Evolutionary conservation across 345 rosid species (phyloP).

Genomic region (Eucalyptus curtisii): DNA sequence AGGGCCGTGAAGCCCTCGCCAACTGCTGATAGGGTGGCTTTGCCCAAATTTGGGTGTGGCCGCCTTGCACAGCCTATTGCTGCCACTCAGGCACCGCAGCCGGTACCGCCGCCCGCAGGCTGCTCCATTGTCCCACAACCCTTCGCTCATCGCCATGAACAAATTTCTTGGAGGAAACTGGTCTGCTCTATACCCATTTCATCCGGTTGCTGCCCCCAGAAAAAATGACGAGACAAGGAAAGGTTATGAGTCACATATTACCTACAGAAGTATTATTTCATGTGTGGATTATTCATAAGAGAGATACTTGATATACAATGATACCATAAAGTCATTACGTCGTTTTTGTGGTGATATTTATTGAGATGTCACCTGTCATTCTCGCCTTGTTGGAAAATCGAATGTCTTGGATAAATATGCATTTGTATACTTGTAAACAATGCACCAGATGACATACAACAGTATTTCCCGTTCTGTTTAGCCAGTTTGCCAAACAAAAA

Average conservation of each 20-base stretch:
- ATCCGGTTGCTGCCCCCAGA: background rate
- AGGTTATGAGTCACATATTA: background rate
- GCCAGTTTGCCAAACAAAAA: background rate
- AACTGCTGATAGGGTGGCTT: background rate
- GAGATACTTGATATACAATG: background rate
- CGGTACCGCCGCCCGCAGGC: slow-evolving; percentile 24
- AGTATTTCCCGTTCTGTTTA: background rate
- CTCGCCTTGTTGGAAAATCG: background rate
- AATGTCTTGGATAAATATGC: background rate
- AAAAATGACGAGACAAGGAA: background rate
- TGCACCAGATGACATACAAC: background rate
- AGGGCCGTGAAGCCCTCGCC: background rate
- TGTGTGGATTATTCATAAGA: background rate
- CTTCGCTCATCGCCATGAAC: slow-evolving; percentile 14
- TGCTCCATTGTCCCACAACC: slow-evolving; percentile 22
- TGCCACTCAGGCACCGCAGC: slow-evolving; percentile 18
- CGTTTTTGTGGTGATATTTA: background rate
- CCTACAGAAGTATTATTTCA: background rate
- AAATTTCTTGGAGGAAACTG: slow-evolving; percentile 8
- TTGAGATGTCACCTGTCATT: background rate
- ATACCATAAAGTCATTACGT: too few species aligned
- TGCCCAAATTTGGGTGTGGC: background rate
- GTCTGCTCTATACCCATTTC: slow-evolving; percentile 13
- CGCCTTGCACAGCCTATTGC: slow-evolving; percentile 6
- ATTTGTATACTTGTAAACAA: background rate